Evolutionary conservation across 2,329 filamentous ascomycete genomes (phyloP).

Genomic region (Madurella fahalii): DNA sequence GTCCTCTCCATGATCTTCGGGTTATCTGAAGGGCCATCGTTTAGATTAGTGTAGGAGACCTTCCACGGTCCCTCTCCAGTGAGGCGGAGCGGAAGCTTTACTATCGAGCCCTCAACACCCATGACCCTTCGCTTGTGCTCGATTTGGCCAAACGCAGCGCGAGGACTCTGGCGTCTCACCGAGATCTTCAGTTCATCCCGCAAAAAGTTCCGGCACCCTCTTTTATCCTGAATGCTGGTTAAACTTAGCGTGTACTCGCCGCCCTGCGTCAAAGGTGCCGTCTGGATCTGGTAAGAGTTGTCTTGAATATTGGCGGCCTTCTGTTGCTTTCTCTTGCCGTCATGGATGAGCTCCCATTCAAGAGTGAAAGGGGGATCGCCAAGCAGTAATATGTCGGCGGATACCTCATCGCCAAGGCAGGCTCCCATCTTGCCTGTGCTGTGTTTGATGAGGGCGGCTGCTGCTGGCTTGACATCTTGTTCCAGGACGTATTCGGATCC

Average conservation of each 20-base stretch:
- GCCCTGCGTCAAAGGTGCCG: slow-evolving; percentile 68
- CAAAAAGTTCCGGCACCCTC: slow-evolving; percentile 79
- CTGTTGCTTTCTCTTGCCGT: slow-evolving; percentile 74
- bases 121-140: slow-evolving; percentile 73
- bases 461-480: slow-evolving; percentile 90
- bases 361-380: slow-evolving; percentile 85
- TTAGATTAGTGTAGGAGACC: slow-evolving; percentile 68
- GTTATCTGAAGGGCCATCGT: slow-evolving; percentile 41
- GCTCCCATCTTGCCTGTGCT: slow-evolving; percentile 55
- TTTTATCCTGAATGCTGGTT: slow-evolving; percentile 79
- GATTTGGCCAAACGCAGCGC: slow-evolving; percentile 78
- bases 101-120: slow-evolving; percentile 69
- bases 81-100: slow-evolving; percentile 76
- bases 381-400: slow-evolving; percentile 67
- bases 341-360: slow-evolving; percentile 89
- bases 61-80: slow-evolving; percentile 84
- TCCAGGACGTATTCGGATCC: slow-evolving; percentile 64
- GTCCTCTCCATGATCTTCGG: slow-evolving; percentile 43
- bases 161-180: slow-evolving; percentile 83
- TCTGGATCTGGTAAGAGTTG: slow-evolving; percentile 66
- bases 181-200: slow-evolving; percentile 81
- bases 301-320: slow-evolving; percentile 60
- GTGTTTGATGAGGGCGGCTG: slow-evolving; percentile 67
- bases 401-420: slow-evolving; percentile 78
- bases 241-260: slow-evolving; percentile 88